phyloP scores from a whole-genome alignment of 2,329 filamentous ascomycete species.

The Trichoderma simmonsii region DNA sequence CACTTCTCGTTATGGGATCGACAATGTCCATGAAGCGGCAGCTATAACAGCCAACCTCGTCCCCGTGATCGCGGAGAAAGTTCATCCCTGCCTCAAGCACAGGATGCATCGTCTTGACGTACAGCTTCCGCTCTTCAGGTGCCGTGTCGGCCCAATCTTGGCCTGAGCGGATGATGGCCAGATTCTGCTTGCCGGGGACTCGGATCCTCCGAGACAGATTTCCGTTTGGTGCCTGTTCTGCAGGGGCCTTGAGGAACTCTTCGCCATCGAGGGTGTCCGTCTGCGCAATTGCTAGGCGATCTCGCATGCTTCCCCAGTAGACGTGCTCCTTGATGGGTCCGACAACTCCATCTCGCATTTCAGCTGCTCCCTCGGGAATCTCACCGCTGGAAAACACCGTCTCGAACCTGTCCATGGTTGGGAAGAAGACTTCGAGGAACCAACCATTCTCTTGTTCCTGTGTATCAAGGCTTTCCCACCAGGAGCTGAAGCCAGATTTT shows the following conservation, averaged over 20 bases:
- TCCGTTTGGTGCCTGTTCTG: not conserved
- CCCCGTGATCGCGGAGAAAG: conserved; percentile 42
- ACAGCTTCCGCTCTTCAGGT: conserved; percentile 41
- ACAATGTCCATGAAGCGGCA: conserved; percentile 44
- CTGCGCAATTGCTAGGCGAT: conserved; percentile 40
- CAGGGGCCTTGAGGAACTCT: not conserved
- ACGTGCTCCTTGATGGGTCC: conserved; percentile 41
- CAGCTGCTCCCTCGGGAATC: conserved; percentile 39
- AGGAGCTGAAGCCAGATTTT: conserved; percentile 3
- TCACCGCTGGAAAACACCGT: conserved; percentile 39
- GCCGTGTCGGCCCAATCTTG: conserved; percentile 43
- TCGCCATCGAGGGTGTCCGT: conserved; percentile 34
- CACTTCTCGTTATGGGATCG: conserved; percentile 24
- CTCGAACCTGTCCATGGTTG: conserved; percentile 42
- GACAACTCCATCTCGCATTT: conserved; percentile 38
- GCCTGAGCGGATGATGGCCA: conserved; percentile 43
- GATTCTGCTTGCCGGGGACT: conserved; percentile 38
- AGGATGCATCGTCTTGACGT: conserved; percentile 45
- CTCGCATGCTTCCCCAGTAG: conserved; percentile 47
- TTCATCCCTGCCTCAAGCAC: conserved; percentile 42
- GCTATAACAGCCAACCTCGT: conserved; percentile 42
- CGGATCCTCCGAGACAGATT: conserved; percentile 23
- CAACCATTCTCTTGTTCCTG: conserved; percentile 31
- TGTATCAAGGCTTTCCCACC: conserved; percentile 14
- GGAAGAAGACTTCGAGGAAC: conserved; percentile 43